These are phyloP conservation scores for Wickerhamiella musiphila DNA, from an alignment of 805 yeast genomes.

Conservation along the genomic window DNA sequence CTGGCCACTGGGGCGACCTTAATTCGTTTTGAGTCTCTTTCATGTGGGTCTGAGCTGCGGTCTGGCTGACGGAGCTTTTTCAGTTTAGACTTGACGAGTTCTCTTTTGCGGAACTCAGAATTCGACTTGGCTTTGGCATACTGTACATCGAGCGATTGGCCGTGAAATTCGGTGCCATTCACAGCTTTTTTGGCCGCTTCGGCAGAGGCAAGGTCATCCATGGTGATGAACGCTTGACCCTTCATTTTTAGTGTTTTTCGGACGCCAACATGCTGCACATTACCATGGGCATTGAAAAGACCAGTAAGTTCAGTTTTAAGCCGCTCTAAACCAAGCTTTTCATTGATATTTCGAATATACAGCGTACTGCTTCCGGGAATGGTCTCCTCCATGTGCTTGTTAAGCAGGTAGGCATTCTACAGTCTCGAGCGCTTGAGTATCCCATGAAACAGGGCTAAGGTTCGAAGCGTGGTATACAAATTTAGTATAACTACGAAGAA, in stretches of 20 bases:
- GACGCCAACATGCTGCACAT: conserved; percentile 34
- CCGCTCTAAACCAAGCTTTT: conserved; percentile 38
- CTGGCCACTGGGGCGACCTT: conserved; percentile 10
- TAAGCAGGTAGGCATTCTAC: no score
- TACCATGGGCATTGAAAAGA: conserved; percentile 31
- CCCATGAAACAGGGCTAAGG: no score
- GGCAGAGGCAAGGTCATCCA: conserved; percentile 29
- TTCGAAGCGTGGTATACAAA: no score
- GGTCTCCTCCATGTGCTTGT: not conserved
- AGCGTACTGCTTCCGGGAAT: conserved; percentile 18
- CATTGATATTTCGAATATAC: conserved; percentile 61
- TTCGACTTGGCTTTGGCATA: conserved; percentile 8
- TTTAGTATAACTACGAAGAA: no score
- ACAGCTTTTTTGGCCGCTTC: conserved; percentile 25
- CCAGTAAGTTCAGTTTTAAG: conserved; percentile 29
- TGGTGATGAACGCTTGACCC: conserved; percentile 72
- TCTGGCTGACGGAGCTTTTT: not conserved
- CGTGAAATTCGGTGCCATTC: conserved; percentile 28
- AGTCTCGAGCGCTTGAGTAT: no score
- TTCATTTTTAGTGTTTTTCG: conserved; percentile 45
- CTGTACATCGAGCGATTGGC: conserved; percentile 30
- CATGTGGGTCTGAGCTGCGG: not conserved
- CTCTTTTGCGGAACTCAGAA: conserved; percentile 22
- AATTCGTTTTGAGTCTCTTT: not conserved
- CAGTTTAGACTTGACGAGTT: not conserved